Percentiles rank a stretch among this genome's conserved stretches.
Conservation (phyloP, 257 asterid genomes). For the Oldenlandia corymbosa region DNA sequence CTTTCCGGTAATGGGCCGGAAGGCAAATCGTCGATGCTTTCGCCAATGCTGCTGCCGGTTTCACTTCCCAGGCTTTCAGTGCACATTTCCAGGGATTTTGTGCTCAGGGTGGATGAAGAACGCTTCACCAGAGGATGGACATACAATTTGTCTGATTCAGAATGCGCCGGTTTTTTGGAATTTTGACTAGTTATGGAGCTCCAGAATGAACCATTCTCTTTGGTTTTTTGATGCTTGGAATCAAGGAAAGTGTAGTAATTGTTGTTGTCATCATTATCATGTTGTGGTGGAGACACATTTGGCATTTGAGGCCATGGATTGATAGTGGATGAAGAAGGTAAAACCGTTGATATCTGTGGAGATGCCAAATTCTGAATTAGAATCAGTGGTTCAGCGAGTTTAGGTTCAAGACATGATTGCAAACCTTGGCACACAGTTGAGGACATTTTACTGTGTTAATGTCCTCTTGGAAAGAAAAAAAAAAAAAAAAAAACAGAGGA, state of each 20-base stretch:
- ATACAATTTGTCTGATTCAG: constrained; percentile 24
- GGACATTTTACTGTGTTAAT: constrained; percentile 43
- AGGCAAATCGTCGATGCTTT: constrained; percentile 27
- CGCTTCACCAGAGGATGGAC: constrained; percentile 47
- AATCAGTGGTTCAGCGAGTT: constrained; percentile 27
- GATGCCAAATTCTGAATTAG: constrained; percentile 30
- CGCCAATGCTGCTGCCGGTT: constrained; percentile 48
- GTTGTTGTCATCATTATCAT: neutral
- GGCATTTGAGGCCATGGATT: constrained; percentile 24
- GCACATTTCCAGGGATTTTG: constrained; percentile 7
- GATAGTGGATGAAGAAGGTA: too few species aligned
- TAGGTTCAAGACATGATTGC: constrained; percentile 39
- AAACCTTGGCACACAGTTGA: constrained; percentile 31
- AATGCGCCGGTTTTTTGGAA: neutral
- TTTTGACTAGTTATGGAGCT: constrained; percentile 18
- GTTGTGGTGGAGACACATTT: constrained; percentile 4
- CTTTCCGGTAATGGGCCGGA: constrained; percentile 1
- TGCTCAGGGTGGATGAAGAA: constrained; percentile 32
- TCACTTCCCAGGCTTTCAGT: constrained; percentile 33
- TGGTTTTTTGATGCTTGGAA: neutral
- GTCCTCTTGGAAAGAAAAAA: too few species aligned
- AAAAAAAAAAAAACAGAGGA: constrained; percentile 1
- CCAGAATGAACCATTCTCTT: constrained; percentile 20
- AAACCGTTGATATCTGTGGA: constrained; percentile 29
- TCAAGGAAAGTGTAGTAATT: neutral